phyloP scores from a whole-genome alignment of 2,329 filamentous ascomycete genomes.

The Microcyclosporella mali region DNA sequence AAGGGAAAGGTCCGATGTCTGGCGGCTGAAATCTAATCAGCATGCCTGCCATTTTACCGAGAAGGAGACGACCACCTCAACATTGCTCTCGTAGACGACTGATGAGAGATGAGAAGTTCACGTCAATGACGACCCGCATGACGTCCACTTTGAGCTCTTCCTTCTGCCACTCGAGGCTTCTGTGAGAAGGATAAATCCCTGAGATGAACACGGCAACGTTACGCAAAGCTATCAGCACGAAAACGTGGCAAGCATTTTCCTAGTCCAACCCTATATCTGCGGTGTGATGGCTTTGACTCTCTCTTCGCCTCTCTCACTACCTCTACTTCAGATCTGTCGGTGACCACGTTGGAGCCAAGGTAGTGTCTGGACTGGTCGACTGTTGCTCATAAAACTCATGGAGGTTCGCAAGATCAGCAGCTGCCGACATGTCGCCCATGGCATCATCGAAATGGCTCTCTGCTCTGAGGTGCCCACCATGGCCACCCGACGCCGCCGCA shows the following conservation, averaged over 20 bases:
- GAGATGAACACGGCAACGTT: background rate
- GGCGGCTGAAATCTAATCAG: too few relatives aligned
- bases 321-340: constrained; percentile 5
- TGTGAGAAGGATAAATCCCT: too few relatives aligned
- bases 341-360: constrained; percentile 23
- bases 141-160: too few relatives aligned
- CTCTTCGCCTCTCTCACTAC: background rate
- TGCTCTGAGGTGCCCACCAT: constrained; percentile 5
- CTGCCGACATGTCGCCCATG: constrained; percentile 22
- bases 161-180: too few relatives aligned
- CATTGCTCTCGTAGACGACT: too few relatives aligned
- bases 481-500: constrained; percentile 6
- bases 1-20: too few relatives aligned
- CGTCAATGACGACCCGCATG: too few relatives aligned
- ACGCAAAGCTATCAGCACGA: constrained; percentile 1
- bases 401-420: constrained; percentile 18
- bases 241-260: background rate
- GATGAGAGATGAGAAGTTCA: too few relatives aligned
- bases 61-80: too few relatives aligned
- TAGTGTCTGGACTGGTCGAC: constrained; percentile 21
- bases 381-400: constrained; percentile 23
- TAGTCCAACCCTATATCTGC: background rate
- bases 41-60: too few relatives aligned
- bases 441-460: constrained; percentile 28
- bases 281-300: background rate